Conservation (phyloP, 2,329 filamentous ascomycete genomes). For the Fusarium incarnatum region DNA sequence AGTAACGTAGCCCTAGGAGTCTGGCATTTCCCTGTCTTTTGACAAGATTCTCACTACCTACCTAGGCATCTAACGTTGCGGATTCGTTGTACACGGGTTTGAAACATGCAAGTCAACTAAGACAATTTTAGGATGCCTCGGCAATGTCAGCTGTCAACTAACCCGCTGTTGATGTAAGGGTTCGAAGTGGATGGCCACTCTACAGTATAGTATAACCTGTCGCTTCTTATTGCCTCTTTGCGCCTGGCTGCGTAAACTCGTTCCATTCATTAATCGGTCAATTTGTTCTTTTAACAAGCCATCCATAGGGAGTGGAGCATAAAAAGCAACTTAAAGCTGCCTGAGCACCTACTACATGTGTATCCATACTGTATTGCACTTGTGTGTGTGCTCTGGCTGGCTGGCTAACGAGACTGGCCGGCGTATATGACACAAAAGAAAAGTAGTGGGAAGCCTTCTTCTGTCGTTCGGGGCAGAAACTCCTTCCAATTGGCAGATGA, state of each 20-base stretch:
- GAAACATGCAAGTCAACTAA: slow-evolving; percentile 22
- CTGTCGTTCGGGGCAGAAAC: slow-evolving; percentile 10
- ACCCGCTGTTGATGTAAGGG: background rate
- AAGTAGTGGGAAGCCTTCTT: slow-evolving; percentile 22
- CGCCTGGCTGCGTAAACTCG: slow-evolving; percentile 18
- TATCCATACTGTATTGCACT: background rate
- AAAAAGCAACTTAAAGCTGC: slow-evolving; percentile 23
- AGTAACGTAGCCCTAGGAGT: background rate
- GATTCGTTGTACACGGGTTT: background rate
- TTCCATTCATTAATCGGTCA: slow-evolving; percentile 1
- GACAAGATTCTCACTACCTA: background rate
- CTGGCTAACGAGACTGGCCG: slow-evolving; percentile 22
- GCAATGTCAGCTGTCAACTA: slow-evolving; percentile 5
- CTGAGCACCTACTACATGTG: background rate
- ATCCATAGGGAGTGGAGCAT: slow-evolving; percentile 1
- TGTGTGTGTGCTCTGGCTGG: background rate
- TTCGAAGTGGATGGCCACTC: background rate
- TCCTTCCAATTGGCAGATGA: background rate
- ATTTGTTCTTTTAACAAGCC: background rate
- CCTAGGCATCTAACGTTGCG: background rate
- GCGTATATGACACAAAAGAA: slow-evolving; percentile 17
- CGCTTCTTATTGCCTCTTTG: background rate
- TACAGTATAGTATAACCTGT: background rate
- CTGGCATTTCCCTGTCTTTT: slow-evolving; percentile 8
- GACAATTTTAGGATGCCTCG: slow-evolving; percentile 37